These are phyloP conservation scores for Zangia roseola DNA, from an alignment of 768 basidiomycete species.

Conservation along the genomic window DNA sequence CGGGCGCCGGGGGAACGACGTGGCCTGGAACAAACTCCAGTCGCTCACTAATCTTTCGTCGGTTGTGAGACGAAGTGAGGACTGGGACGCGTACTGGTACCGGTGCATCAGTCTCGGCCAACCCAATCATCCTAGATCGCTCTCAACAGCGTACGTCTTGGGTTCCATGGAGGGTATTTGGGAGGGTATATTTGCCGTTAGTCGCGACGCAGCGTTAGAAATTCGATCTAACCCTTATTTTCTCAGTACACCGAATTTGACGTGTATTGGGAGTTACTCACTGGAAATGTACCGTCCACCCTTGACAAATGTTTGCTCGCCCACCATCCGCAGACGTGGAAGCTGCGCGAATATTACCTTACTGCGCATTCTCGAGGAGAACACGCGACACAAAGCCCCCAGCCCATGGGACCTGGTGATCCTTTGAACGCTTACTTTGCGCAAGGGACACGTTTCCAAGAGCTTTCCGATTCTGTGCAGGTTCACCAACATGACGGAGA, in stretches of 20 bases:
- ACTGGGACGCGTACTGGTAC: conserved; percentile 75
- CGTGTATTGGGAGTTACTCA: conserved; percentile 75
- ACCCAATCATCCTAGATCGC: conserved; percentile 29
- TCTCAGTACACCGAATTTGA: conserved; percentile 79
- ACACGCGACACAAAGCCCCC: not conserved
- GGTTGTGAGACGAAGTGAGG: conserved; percentile 35
- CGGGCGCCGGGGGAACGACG: not conserved
- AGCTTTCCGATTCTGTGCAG: conserved; percentile 46
- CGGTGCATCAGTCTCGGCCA: conserved; percentile 45
- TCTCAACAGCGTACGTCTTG: conserved; percentile 51
- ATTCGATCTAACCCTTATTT: not conserved
- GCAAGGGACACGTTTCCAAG: conserved; percentile 46
- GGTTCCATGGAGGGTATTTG: conserved; percentile 76
- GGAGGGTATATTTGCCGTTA: conserved; percentile 77
- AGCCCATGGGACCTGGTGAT: conserved; percentile 54
- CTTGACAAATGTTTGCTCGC: conserved; percentile 77
- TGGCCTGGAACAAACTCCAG: conserved; percentile 7
- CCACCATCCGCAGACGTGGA: conserved; percentile 89
- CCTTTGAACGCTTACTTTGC: conserved; percentile 65
- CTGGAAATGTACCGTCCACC: conserved; percentile 59
- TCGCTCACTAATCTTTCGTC: conserved; percentile 13
- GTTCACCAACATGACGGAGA: conserved; percentile 44
- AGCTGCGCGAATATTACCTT: conserved; percentile 74
- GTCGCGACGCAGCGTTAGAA: too few relatives aligned
- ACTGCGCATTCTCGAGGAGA: conserved; percentile 29